Percentiles rank a stretch among this genome's conserved stretches.
These are phyloP conservation scores for Gliomastix tumulicola DNA, from an alignment of 2,329 filamentous ascomycete species.

Conservation along the genomic window DNA sequence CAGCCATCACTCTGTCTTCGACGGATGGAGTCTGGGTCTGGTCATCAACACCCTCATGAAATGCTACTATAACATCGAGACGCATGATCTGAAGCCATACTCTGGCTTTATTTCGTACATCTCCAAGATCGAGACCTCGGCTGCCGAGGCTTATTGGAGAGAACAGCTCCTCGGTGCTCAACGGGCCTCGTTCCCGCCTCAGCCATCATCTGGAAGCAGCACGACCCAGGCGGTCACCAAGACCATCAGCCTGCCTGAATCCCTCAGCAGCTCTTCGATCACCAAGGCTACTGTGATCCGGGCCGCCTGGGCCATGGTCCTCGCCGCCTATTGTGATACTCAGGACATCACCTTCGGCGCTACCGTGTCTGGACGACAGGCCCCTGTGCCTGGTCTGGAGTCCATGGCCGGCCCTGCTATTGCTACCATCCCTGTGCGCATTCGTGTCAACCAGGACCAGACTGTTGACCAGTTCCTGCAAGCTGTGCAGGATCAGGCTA, in stretches of 20 bases:
- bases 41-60: slow-evolving; percentile 7
- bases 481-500: slow-evolving; percentile 4
- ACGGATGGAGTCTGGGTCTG: slow-evolving; percentile 66
- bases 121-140: background rate
- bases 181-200: background rate
- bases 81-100: background rate
- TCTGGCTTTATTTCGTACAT: slow-evolving; percentile 5
- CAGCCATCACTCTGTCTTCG: slow-evolving; percentile 16
- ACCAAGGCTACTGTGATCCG: slow-evolving; percentile 13
- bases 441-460: slow-evolving; percentile 2
- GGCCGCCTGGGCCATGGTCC: slow-evolving; percentile 18
- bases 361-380: slow-evolving; percentile 14
- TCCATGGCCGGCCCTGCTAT: slow-evolving; percentile 9
- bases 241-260: slow-evolving; percentile 1
- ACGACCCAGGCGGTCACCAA: slow-evolving; percentile 1
- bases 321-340: slow-evolving; percentile 8
- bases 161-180: background rate
- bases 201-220: background rate
- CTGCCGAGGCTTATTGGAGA: slow-evolving; percentile 1
- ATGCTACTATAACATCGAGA: background rate
- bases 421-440: slow-evolving; percentile 8
- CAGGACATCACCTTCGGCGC: slow-evolving; percentile 14
- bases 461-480: slow-evolving; percentile 5
- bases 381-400: background rate
- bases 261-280: slow-evolving; percentile 1